Evolutionary conservation across 2,329 filamentous ascomycete genomes (phyloP), one percentile per base, ranked within the genome.

Genomic region (Cordyceps farinosa): DNA sequence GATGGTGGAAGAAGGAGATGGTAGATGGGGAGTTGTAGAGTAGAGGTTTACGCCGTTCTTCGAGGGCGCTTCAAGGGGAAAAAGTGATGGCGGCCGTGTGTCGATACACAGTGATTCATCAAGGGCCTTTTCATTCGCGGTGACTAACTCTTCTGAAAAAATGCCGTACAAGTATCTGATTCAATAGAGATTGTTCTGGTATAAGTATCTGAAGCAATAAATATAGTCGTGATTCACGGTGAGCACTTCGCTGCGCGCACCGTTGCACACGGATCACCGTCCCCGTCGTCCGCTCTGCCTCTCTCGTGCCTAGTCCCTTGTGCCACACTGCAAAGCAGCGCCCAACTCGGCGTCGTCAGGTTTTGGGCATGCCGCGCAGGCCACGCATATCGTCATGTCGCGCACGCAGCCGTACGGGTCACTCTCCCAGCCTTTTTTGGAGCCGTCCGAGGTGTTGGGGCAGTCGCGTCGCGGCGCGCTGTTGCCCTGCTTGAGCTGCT

Each of bases 391-490:
- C 2, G 32, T 47, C 11, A 38, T 32, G 34, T 50, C 34, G 8
- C 32, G 34, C 13, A 58, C 44, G 22, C 44, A 58, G 44, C 55
- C 55, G 22, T 58, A 50, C 22, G 55, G 44, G 3, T 50, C 55
- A 17, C 34, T 48, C 15, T 48, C 30, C 55, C 55, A 58, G 22
- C 44, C 55, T 13, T 50, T 17, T 6, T 10, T 47, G 5, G 55
- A 58, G 30, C 47, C 44, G 6, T 17, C 44, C 55, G 44, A 58
- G 10, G 55, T 58, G 5, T 58, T 58, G 10, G 44, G 55, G 44
- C 55, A 58, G 40, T 50, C 55, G 17, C 55, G 55, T 29, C 55
- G 44, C 55, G 44, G 55, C 44, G 27, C 44, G 44, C 22, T n/a
- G 55, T 47, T 36, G 44, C 44, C 55, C 34, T 11, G 55, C 55